Evolutionary conservation across 176 grass and related monocot species (phyloP), one percentile per base, ranked within the genome.

Genomic region (Eragrostis curvula): DNA sequence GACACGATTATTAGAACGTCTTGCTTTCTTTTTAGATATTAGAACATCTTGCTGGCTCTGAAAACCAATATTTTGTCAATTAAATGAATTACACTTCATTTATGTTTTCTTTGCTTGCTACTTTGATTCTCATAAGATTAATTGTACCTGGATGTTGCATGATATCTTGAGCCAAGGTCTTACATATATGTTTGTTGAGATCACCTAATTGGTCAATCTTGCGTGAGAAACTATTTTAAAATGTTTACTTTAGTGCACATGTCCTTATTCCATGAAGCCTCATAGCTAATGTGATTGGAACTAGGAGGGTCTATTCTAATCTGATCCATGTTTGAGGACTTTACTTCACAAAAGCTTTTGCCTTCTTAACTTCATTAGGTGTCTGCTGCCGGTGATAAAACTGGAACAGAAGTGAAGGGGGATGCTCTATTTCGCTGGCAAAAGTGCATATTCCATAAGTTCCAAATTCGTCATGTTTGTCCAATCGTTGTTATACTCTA

Each of bases 361-460:
- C 50, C 50, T 88, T 41, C 92, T 93, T 91, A 89, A 93, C 83
- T 57, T 79, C 41, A 69, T 62, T 47, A 98, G 92, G 82, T 95
- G 29, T 86, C 88, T 90, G 84, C 84, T 56, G 85, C 82, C 45
- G 75, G 79, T 72, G 84, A 90, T 86, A 56, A 85, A 73, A 87
- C 70, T 77, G 86, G 75, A 82, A 91, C 71, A 68, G 85, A 73
- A 84, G 75, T 95, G 36, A 92, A 95, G 83, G 92, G 86, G 74
- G 86, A 95, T 77, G 96, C 96, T 29, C 64, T 91, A 27, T 98
- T 98, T 90, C 90, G 87, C 72, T 98, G 96, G 96, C 96, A 95
- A 73, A 93, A 84, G 96, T 90, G 72, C 14, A 42, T 83, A 28
- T 51, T 81, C 65, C 48, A 75, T 90, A 61, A 42, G 39, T 82